Base-by-base conservation (phyloP, 331 rosid genomes). In the Rhamnella rubrinervis region DNA sequence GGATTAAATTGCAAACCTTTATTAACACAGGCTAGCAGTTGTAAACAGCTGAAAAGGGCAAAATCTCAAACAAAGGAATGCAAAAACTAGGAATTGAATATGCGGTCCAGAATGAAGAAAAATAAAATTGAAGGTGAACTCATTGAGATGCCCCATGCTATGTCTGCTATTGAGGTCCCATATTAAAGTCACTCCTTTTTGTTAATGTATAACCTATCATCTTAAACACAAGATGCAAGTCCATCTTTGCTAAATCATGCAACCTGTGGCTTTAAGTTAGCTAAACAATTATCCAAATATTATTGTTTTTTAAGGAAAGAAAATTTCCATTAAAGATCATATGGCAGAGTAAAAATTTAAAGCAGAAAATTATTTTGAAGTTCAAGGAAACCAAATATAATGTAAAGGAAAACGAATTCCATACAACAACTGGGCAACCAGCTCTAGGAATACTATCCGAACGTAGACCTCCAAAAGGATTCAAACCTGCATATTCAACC, bases 401-500 rank as follows among this genome's bases (percentile, higher is more conserved):
- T 53, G 76, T 49, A 59, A 28, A 46, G 5, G 68, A 64, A 66
- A 53, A 71, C 25, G 51, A 77, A 61, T 44, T 2, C 62, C 56
- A 68, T 93, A 93, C 98, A 95, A 93, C 81, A 76, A 93, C 97
- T 41, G 96, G 98, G 79, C 97, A 93, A 74, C 98, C 97, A 78
- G 98, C 98, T 82, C 78, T 86, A 23, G 98, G 98, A 75, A 84
- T 71, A 62, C 95, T 85, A 77, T 90, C 98, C 44, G 93, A 77
- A 39, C 89, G 98, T 60, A 88, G 78, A 63, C 97, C 98, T 4
- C 98, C 98, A 65, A 84, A 87, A 76, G 97, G 97, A 71, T 93
- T 93, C 66, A 93, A 82, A 75, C 98, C 98, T 0, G 97, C 97
- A 74, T 82, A 88, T 74, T 93, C 97, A 52, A 93, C 98, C 77